These are phyloP conservation scores for Curvularia lunata DNA, from an alignment of 2,329 filamentous ascomycete species.

Conservation along the genomic window DNA sequence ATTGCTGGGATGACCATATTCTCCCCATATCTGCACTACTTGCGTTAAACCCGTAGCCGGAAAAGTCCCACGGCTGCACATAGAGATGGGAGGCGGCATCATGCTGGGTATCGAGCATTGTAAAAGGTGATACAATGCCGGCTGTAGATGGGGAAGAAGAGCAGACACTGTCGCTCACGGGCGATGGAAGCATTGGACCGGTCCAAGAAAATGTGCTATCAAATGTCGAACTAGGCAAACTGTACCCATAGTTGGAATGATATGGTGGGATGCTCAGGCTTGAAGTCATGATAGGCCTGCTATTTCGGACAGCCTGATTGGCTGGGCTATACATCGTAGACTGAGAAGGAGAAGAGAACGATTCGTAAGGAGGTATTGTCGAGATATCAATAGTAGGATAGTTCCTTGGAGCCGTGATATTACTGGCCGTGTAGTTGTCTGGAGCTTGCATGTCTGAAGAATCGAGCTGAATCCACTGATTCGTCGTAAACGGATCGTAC, in stretches of 20 bases:
- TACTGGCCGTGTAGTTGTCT: conserved; percentile 34
- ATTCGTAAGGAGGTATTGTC: not conserved
- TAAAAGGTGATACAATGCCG: not conserved
- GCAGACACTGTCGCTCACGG: not conserved
- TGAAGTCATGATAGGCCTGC: conserved; percentile 17
- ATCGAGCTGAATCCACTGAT: conserved; percentile 33
- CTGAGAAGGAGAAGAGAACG: conserved; percentile 9
- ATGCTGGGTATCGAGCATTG: not conserved
- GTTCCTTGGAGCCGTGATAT: conserved; percentile 32
- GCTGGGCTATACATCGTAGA: conserved; percentile 32
- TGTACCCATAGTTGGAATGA: conserved; percentile 39
- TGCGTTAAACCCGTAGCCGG: not conserved
- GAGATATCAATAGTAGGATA: conserved; percentile 21
- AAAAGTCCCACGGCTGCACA: not conserved
- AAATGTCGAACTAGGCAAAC: conserved; percentile 39
- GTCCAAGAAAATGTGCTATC: conserved; percentile 20
- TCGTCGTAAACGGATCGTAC: conserved; percentile 37
- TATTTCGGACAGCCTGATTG: conserved; percentile 4
- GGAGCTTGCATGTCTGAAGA: conserved; percentile 36
- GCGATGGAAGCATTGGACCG: not conserved
- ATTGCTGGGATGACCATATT: not conserved
- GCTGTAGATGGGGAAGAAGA: not conserved
- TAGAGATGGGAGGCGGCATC: not conserved
- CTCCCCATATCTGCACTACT: not conserved
- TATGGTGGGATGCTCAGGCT: conserved; percentile 16